A percentile compares a stretch with the other conserved stretches of the same genome.
Conservation (phyloP, 1,284 basidiomycete species). For the Irpex lacteus region DNA sequence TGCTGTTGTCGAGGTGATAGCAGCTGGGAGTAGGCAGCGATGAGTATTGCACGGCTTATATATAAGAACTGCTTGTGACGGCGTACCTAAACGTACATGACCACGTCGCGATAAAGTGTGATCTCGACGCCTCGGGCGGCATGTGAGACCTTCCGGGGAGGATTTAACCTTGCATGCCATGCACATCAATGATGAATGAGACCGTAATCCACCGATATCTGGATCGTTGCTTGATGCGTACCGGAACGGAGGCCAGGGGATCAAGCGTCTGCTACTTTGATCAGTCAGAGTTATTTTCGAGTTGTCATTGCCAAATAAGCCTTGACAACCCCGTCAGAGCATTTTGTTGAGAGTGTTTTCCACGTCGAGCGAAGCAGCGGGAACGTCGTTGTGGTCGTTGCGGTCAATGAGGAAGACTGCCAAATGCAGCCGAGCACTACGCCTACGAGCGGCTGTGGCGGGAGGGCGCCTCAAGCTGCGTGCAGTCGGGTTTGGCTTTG, state of each 20-base stretch:
- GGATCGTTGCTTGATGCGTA: constrained; percentile 1
- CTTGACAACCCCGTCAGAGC: neutral
- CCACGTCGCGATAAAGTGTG: too few species aligned
- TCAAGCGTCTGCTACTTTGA: neutral
- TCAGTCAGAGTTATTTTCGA: neutral
- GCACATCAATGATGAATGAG: neutral
- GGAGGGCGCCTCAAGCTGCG: neutral
- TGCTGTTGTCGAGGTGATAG: neutral
- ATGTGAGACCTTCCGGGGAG: too few species aligned
- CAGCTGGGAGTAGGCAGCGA: too few species aligned
- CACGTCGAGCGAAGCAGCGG: neutral
- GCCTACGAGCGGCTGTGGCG: neutral
- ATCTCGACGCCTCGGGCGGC: neutral
- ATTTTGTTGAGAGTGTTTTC: neutral
- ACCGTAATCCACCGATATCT: neutral
- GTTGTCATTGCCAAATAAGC: neutral
- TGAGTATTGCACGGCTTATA: too few species aligned
- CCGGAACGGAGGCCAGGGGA: neutral
- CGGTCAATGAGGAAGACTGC: neutral
- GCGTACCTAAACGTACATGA: too few species aligned
- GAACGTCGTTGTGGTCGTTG: neutral
- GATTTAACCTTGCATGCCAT: too few species aligned
- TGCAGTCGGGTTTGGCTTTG: neutral
- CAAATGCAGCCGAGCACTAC: neutral
- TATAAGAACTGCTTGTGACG: too few species aligned